These are phyloP conservation scores for Phytophthora pseudosyringae DNA, from an alignment of 352 stramenopile species.

Conservation along the genomic window DNA sequence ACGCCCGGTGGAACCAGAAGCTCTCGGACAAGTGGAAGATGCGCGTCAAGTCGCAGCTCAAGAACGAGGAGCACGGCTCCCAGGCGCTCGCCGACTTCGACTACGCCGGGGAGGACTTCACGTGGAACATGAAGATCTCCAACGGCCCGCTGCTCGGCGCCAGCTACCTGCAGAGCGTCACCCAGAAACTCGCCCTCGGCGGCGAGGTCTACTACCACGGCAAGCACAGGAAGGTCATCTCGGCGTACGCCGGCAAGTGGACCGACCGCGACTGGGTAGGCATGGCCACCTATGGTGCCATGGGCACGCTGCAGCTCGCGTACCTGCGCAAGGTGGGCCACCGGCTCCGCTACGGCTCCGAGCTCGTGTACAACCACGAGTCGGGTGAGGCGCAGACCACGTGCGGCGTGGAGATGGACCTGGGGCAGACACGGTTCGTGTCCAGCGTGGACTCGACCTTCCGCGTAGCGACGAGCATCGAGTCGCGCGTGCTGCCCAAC, in stretches of 20 bases:
- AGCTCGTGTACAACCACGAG: constrained; percentile 88
- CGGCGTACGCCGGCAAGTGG: constrained; percentile 88
- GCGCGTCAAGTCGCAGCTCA: constrained; percentile 87
- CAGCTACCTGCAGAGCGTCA: constrained; percentile 90
- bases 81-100: constrained; percentile 87
- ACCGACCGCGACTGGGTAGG: constrained; percentile 70
- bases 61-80: constrained; percentile 78
- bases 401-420: constrained; percentile 82
- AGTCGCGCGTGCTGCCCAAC: constrained; percentile 87
- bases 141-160: constrained; percentile 87
- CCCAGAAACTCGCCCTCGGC: constrained; percentile 74
- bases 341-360: constrained; percentile 82
- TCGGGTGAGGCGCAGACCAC: constrained; percentile 85
- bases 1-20: constrained; percentile 86
- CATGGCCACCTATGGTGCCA: constrained; percentile 76
- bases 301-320: constrained; percentile 85
- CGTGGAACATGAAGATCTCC: constrained; percentile 90
- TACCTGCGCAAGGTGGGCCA: constrained; percentile 88
- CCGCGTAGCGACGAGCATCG: constrained; percentile 83
- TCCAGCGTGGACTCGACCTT: constrained; percentile 86
- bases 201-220: constrained; percentile 91
- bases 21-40: constrained; percentile 82
- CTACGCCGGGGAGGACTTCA: constrained; percentile 85
- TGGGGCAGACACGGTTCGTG: constrained; percentile 86
- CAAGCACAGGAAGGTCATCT: constrained; percentile 88